Percentiles rank a stretch among this genome's conserved stretches.
phyloP scores from a whole-genome alignment of 495 filamentous ascomycete species.

The Hypoxylon trugodes region DNA sequence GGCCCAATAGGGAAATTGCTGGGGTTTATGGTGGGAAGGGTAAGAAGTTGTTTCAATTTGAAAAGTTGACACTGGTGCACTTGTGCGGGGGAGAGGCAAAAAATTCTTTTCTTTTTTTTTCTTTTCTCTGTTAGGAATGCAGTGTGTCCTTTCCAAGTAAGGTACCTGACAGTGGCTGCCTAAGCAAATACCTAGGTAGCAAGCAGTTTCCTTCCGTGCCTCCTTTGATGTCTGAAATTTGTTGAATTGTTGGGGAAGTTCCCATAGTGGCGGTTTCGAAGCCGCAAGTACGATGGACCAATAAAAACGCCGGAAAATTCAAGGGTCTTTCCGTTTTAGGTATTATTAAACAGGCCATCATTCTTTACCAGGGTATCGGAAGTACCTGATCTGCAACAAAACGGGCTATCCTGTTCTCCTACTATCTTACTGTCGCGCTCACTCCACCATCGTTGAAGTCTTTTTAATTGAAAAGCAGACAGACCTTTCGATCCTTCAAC shows the following conservation, averaged over 20 bases:
- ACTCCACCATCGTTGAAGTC: too few relatives aligned
- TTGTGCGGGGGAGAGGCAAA: too few relatives aligned
- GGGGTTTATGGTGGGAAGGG: constrained; percentile 17
- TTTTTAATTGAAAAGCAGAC: too few relatives aligned
- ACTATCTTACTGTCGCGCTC: too few relatives aligned
- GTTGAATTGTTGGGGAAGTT: constrained; percentile 50
- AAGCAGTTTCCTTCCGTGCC: constrained; percentile 4
- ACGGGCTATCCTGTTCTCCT: too few relatives aligned
- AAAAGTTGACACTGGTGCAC: constrained; percentile 9
- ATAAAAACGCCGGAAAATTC: constrained; percentile 17
- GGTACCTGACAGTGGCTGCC: background rate
- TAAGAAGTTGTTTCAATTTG: constrained; percentile 8
- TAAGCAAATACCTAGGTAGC: constrained; percentile 8
- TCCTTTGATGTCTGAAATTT: constrained; percentile 42
- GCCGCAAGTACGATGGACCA: constrained; percentile 33
- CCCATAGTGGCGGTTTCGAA: constrained; percentile 35
- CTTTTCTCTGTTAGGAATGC: too few relatives aligned
- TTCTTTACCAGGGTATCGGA: constrained; percentile 3
- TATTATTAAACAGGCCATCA: constrained; percentile 24
- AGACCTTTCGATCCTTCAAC: too few relatives aligned
- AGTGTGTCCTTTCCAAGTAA: constrained; percentile 1
- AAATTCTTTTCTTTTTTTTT: too few relatives aligned
- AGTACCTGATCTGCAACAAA: constrained; percentile 1
- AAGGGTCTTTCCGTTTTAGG: constrained; percentile 41
- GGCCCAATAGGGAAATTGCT: constrained; percentile 8